Evolutionary conservation across 306 rosid species (phyloP), one percentile per base, ranked within the genome.

Genomic region (Coriaria nepalensis): DNA sequence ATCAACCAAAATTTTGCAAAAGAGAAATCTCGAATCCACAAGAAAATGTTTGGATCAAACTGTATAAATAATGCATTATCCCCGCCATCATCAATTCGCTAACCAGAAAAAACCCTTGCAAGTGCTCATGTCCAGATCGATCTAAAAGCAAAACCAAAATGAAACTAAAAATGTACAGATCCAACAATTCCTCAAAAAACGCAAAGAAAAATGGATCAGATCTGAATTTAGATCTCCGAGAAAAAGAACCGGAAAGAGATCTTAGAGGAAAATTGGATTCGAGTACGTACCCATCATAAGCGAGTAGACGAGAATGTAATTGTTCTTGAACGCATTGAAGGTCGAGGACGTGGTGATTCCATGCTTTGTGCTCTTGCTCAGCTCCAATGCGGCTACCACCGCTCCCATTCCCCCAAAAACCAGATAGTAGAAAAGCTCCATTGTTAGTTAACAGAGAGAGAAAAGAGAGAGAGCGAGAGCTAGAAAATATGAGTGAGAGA

Each of bases 281-380:
- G 2, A 49, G 49, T 13, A 29, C 51, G 10, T 57, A 90, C 98
- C 98, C 98, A 90, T 90, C 98, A 90, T 90, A 62, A 90, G 90
- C 43, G 98, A 90, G 57, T 90, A 90, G 35, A 90, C 80, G 39
- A 90, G 63, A 40, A 90, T 85, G 57, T 90, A 90, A 62, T 90
- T 90, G 83, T 90, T 90, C 78, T 82, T 90, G 86, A 90, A 90
- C 40, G 92, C 63, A 69, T 55, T 85, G 82, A 85, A 90, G 29
- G 76, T 45, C 0, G 95, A 13, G 4, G 98, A 58, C 2, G 95
- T 85, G 33, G 37, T 74, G 81, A 73, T 64, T 55, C 98, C 80
- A 64, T 90, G 94, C 50, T 79, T 85, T 87, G 73, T 82, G 55
- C 4, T 66, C 63, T 81, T 90, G 79, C 92, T 82, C 15, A 90